A percentile compares a stretch with the other conserved stretches of the same genome.
Evolutionary conservation across 2,329 filamentous ascomycete genomes (phyloP).

Genomic region (Colletotrichum sublineola): DNA sequence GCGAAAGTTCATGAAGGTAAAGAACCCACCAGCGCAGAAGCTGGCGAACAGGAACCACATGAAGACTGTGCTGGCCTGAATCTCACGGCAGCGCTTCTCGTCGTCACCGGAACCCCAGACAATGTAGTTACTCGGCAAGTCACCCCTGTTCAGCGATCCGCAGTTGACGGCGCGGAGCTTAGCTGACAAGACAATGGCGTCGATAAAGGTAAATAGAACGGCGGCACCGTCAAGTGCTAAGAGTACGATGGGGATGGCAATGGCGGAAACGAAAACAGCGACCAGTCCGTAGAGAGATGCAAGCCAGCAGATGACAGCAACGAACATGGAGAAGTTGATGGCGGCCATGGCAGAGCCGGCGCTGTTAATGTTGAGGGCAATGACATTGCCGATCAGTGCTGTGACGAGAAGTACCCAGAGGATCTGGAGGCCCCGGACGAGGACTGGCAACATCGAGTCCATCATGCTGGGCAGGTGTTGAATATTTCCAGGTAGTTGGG

Average conservation of each 20-base stretch:
- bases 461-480: conserved; percentile 48
- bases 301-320: conserved; percentile 75
- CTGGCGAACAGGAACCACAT: conserved; percentile 82
- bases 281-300: conserved; percentile 73
- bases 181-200: conserved; percentile 77
- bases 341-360: conserved; percentile 59
- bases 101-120: conserved; percentile 72
- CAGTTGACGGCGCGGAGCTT: conserved; percentile 79
- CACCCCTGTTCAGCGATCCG: conserved; percentile 52
- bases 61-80: conserved; percentile 81
- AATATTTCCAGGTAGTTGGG: neutral
- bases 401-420: conserved; percentile 67
- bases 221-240: conserved; percentile 70
- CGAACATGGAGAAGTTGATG: conserved; percentile 78
- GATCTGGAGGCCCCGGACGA: conserved; percentile 64
- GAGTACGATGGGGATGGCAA: conserved; percentile 66
- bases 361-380: conserved; percentile 63
- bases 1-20: conserved; percentile 67
- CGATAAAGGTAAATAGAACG: conserved; percentile 78
- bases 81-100: conserved; percentile 77
- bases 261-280: conserved; percentile 65
- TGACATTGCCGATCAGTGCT: conserved; percentile 70
- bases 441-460: conserved; percentile 57
- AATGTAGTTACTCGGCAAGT: conserved; percentile 64
- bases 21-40: conserved; percentile 69